Evolutionary conservation across 345 rosid genomes (phyloP), one percentile per base, ranked within the genome.

Genomic region (thale cress (Arabidopsis thaliana)): DNA sequence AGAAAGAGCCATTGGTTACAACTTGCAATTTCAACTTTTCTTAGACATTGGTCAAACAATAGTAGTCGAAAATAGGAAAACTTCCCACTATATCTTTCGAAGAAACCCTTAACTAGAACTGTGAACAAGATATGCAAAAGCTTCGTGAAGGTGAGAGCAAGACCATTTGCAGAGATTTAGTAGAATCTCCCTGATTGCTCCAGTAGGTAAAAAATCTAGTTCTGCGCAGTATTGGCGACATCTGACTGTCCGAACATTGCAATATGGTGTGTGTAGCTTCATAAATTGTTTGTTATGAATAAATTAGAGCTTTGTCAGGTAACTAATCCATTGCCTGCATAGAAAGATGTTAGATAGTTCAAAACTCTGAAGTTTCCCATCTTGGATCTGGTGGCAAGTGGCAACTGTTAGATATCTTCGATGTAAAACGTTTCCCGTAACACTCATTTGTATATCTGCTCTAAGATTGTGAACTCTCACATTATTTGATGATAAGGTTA

Each of bases 151-250:
- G 86, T 82, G 46, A 49, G 62, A 67, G 23, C 67, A 67, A 38
- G 90, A 86, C 63, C 84, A 70, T 73, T 55, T 83, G 68, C 85
- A 82, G 71, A 81, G 86, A 70, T 61, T 71, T n/a, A 59, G 56
- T 84, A 67, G 65, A 52, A 64, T 41, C 8, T 14, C 62, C 71
- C 25, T 84, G 71, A 68, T 77, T 16, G 6, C 44, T 20, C 38
- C 53, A 25, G 65, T 52, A 22, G 75, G 69, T 75, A 59, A 32
- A 34, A 34, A 1, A 36, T 76, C 33, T 38, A 23, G 28, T 48
- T 75, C 24, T 11, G 20, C 33, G 0, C 22, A 61, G 10, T 50
- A 42, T 28, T 51, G n/a, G 38, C 20, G 4, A 7, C 44, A 46
- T 36, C 49, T 40, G n/a, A 13, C 20, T 61, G 49, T 56, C 20